These are phyloP conservation scores for Podila epigama DNA, from an alignment of 192 early-diverging fungal species.

Conservation along the genomic window DNA sequence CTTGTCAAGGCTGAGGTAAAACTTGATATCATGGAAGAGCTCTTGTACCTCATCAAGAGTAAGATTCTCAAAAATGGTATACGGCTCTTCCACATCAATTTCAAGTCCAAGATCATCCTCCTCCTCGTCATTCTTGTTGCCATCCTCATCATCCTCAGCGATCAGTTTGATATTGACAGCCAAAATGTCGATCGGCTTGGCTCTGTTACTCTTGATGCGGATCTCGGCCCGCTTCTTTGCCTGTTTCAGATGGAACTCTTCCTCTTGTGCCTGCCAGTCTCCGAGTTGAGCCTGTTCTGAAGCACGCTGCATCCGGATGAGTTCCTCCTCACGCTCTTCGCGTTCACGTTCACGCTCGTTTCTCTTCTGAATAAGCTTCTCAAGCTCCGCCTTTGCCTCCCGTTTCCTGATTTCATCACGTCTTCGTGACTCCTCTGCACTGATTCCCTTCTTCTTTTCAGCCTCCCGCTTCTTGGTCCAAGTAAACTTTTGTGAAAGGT, in stretches of 20 bases:
- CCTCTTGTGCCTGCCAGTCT: slow-evolving; percentile 96
- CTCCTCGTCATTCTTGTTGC: slow-evolving; percentile 77
- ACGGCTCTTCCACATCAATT: slow-evolving; percentile 90
- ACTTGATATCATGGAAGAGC: slow-evolving; percentile 86
- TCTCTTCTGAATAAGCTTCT: slow-evolving; percentile 81
- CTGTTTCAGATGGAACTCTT: slow-evolving; percentile 92
- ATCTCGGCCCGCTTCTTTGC: slow-evolving; percentile 93
- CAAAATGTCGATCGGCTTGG: slow-evolving; percentile 92
- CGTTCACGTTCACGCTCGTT: slow-evolving; percentile 84
- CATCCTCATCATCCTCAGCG: slow-evolving; percentile 70
- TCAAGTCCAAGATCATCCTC: slow-evolving; percentile 68
- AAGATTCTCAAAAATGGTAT: slow-evolving; percentile 80
- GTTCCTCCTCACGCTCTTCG: slow-evolving; percentile 83
- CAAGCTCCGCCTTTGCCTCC: slow-evolving; percentile 80
- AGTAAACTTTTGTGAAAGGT: slow-evolving; percentile 86
- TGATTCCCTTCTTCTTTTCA: slow-evolving; percentile 75
- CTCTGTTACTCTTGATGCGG: slow-evolving; percentile 83
- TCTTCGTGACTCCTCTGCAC: slow-evolving; percentile 59
- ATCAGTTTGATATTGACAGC: slow-evolving; percentile 89
- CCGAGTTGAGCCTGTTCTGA: slow-evolving; percentile 87
- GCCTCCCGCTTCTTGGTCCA: slow-evolving; percentile 94
- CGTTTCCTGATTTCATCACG: slow-evolving; percentile 60
- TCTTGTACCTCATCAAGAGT: slow-evolving; percentile 73
- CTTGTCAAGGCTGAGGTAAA: slow-evolving; percentile 87
- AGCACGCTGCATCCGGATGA: slow-evolving; percentile 75